Evolutionary conservation across 1,284 basidiomycete species (phyloP).

Genomic region (Retiboletus flavoniger): DNA sequence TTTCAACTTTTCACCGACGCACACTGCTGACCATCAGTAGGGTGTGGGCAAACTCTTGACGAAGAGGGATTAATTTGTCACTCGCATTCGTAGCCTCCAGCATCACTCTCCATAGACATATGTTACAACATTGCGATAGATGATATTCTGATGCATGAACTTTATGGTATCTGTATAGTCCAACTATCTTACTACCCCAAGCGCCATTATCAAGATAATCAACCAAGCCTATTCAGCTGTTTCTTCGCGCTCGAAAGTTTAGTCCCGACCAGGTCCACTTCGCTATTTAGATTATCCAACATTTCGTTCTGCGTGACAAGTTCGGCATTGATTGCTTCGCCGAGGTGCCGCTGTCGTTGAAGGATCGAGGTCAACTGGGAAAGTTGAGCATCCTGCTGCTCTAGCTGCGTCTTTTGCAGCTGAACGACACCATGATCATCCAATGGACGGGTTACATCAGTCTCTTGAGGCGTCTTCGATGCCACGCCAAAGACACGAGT

Average conservation of each 20-base stretch:
- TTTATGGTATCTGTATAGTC: conserved; percentile 25
- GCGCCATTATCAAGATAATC: conserved; percentile 16
- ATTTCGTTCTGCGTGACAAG: conserved; percentile 84
- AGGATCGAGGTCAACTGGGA: conserved; percentile 78
- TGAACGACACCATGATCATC: conserved; percentile 80
- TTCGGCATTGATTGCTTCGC: conserved; percentile 85
- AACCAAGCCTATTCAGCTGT: conserved; percentile 75
- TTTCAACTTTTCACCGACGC: neutral
- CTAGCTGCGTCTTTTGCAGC: conserved; percentile 79
- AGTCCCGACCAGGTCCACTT: conserved; percentile 71
- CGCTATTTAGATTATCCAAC: conserved; percentile 73
- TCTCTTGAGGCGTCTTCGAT: conserved; percentile 67
- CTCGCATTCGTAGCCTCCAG: neutral
- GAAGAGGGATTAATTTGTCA: conserved; percentile 29
- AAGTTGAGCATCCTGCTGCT: conserved; percentile 82
- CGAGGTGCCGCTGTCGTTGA: conserved; percentile 83
- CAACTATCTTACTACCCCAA: conserved; percentile 6
- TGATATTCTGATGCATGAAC: conserved; percentile 8
- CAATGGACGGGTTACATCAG: conserved; percentile 80
- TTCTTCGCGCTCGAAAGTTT: conserved; percentile 81
- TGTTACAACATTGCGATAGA: conserved; percentile 18
- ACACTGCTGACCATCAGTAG: conserved; percentile 34
- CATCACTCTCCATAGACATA: conserved; percentile 22
- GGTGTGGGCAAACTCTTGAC: conserved; percentile 54
- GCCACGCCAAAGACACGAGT: conserved; percentile 79